Conservation (phyloP, 2,329 filamentous ascomycete genomes). For the Trichoderma citrinoviride region DNA sequence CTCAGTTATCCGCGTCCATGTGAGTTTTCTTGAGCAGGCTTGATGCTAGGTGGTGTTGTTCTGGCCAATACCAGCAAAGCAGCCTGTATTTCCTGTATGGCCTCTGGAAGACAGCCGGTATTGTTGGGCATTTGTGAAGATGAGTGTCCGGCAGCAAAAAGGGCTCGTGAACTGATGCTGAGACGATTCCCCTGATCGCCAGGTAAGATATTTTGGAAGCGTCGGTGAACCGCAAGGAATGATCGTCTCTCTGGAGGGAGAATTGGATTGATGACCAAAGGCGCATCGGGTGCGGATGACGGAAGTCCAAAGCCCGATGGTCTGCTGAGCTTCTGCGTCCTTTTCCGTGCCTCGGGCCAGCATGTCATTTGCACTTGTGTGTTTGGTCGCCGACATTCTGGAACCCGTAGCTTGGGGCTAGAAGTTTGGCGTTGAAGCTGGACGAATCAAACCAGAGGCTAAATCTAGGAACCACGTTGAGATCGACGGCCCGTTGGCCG, state of each 20-base stretch:
- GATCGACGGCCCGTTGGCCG: conserved; percentile 1
- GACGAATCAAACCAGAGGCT: not conserved
- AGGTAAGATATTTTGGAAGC: not conserved
- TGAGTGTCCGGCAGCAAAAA: not conserved
- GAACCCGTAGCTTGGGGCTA: conserved; percentile 9
- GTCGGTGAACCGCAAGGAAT: not conserved
- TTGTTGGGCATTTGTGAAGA: not conserved
- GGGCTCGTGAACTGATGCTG: not conserved
- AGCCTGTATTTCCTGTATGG: not conserved
- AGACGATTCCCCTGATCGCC: not conserved
- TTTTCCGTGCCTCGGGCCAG: not conserved
- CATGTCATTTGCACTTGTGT: not conserved
- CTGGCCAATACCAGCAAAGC: too few species aligned
- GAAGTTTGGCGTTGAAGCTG: not conserved
- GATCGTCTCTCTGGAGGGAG: not conserved
- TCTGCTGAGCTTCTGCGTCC: not conserved
- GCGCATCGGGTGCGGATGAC: not conserved
- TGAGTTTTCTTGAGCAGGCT: too few species aligned
- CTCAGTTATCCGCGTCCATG: too few species aligned
- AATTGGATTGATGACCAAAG: not conserved
- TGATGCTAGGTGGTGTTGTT: too few species aligned
- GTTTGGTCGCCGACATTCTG: conserved; percentile 14
- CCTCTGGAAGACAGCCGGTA: not conserved
- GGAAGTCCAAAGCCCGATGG: not conserved
- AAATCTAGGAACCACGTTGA: not conserved